Evolutionary conservation across 176 grass and related monocot genomes (phyloP), one percentile per base, ranked within the genome.

Genomic region (Miscanthus lutarioriparius): DNA sequence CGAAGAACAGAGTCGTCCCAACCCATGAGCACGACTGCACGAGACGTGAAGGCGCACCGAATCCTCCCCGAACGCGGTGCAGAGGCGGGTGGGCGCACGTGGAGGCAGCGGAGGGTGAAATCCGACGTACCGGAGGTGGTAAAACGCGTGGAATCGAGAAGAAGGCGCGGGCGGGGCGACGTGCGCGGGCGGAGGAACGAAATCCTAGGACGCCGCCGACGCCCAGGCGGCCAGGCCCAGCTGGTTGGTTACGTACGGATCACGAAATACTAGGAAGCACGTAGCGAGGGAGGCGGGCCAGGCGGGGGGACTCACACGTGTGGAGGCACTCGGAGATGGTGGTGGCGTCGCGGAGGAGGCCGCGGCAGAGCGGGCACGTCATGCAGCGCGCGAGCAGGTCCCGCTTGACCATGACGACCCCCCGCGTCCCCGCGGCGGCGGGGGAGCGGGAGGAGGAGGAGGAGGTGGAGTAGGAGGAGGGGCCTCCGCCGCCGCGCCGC

Each of bases 241-340:
- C 54, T 49, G 49, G 49, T 53, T 53, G 49, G 16, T 20, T 20
- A 51, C 48, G 48, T 2, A 43, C 37, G 67, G 51, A 49, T 74
- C 72, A 32, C 44, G 72, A 6, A 11, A 26, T 16, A 64, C 5
- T 30, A 65, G 25, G 23, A 30, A 0, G 27, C 27, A 28, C 22
- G 71, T 49, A 6, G 72, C 0, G 16, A 13, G 26, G 6, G 43
- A 23, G 13, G 69, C 2, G 7, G 7, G n/a, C n/a, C n/a, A n/a
- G n/a, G n/a, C n/a, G n/a, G 37, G 1, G 22, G 7, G 4, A 69
- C 88, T 92, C 71, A 95, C 93, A 95, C 2, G 90, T 95, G 91
- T 92, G 93, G 51, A 95, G 93, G 80, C 93, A 95, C 88, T 95
- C 90, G 72, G 88, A 92, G 75, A 95, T 76, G 80, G 93, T 95